These are phyloP conservation scores for Microthlaspi erraticum DNA, from an alignment of 345 rosid species.

Conservation along the genomic window DNA sequence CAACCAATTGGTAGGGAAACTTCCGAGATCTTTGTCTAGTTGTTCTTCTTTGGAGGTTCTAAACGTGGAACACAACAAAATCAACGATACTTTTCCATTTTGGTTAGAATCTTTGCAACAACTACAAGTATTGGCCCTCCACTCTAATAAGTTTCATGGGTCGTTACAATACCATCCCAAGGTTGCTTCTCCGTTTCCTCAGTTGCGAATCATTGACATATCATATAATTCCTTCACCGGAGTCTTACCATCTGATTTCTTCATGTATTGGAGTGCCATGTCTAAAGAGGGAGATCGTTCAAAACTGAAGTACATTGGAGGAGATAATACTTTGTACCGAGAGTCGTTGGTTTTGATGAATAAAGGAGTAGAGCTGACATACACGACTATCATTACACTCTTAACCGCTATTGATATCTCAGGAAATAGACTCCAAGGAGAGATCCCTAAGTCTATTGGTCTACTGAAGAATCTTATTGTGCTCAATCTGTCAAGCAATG, in stretches of 20 bases:
- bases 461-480: background rate
- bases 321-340: background rate
- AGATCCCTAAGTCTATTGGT: slow-evolving; percentile 29
- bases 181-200: background rate
- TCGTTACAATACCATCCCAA: background rate
- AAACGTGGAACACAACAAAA: background rate
- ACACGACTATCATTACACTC: background rate
- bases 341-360: background rate
- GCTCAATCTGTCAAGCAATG: background rate
- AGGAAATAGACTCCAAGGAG: background rate
- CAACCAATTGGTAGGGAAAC: slow-evolving; percentile 8
- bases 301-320: slow-evolving; percentile 1
- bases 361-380: background rate
- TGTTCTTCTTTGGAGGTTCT: slow-evolving; percentile 9
- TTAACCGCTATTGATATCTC: slow-evolving; percentile 17
- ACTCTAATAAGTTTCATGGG: slow-evolving; percentile 4
- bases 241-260: background rate
- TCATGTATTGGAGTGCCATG: background rate
- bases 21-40: slow-evolving; percentile 3
- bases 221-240: background rate
- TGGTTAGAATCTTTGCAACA: background rate
- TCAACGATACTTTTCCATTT: background rate
- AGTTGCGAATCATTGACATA: slow-evolving; percentile 2
- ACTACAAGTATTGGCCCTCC: background rate
- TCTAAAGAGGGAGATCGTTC: background rate